Percentiles rank a stretch among this genome's conserved stretches.
Conservation (phyloP, 768 basidiomycete species). For the Mycena galopus region DNA sequence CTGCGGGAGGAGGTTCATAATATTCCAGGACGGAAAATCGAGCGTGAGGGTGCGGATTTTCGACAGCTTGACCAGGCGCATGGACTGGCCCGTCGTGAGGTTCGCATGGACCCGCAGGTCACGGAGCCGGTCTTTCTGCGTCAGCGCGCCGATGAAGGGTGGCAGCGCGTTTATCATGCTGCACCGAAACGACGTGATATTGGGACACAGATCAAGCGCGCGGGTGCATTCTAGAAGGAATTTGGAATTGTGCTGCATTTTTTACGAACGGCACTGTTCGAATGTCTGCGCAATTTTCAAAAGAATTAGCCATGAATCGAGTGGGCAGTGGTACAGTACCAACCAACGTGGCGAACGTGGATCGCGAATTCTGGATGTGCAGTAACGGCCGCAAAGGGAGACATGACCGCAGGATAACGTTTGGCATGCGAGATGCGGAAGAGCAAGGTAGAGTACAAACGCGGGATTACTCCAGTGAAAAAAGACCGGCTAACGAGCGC, state of each 20-base stretch:
- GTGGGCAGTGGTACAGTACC: too few relatives aligned
- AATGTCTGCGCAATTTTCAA: too few relatives aligned
- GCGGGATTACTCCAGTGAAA: slow-evolving; percentile 71
- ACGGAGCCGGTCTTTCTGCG: slow-evolving; percentile 58
- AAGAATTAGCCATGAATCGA: too few relatives aligned
- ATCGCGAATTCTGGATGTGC: too few relatives aligned
- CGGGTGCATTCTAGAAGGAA: slow-evolving; percentile 68
- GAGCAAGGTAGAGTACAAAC: slow-evolving; percentile 69
- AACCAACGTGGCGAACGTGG: slow-evolving; percentile 75
- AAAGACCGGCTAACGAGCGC: slow-evolving; percentile 78
- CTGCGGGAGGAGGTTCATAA: slow-evolving; percentile 68
- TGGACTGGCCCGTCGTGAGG: slow-evolving; percentile 65
- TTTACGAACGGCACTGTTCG: slow-evolving; percentile 59
- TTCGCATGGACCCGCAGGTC: slow-evolving; percentile 64
- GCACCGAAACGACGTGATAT: slow-evolving; percentile 71
- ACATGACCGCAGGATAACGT: slow-evolving; percentile 65
- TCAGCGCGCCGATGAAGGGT: slow-evolving; percentile 62
- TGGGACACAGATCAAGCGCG: slow-evolving; percentile 63
- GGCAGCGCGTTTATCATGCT: slow-evolving; percentile 62
- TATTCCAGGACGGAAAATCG: slow-evolving; percentile 71
- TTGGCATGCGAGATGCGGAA: slow-evolving; percentile 71
- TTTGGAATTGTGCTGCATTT: slow-evolving; percentile 50
- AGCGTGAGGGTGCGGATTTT: slow-evolving; percentile 63
- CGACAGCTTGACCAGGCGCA: slow-evolving; percentile 54
- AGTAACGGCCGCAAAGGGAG: slow-evolving; percentile 75